A percentile compares a stretch with the other conserved stretches of the same genome.
Conservation (phyloP, 352 stramenopile species). For the Phytophthora tubulina region DNA sequence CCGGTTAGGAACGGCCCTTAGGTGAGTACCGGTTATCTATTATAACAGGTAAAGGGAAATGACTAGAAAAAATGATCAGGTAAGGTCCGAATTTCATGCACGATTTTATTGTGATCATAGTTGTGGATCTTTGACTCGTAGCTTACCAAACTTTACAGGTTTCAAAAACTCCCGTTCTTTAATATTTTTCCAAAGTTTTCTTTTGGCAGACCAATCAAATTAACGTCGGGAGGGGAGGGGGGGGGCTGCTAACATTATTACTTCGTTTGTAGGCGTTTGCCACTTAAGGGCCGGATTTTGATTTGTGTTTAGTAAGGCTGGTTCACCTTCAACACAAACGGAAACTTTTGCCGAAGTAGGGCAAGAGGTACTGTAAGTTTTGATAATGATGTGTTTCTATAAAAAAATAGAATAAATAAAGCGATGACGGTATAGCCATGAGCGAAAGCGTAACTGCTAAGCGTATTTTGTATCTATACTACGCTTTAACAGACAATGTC, state of each 20-base stretch:
- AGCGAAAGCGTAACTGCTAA: too few relatives aligned
- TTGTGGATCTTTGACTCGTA: too few relatives aligned
- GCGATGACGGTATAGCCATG: too few relatives aligned
- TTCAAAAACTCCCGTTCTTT: neutral
- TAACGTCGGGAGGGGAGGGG: neutral
- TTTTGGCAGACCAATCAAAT: neutral
- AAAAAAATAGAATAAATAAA: neutral
- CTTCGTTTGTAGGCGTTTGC: neutral
- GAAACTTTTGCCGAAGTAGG: neutral
- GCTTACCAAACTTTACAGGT: neutral
- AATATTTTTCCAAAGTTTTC: neutral
- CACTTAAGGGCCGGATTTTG: neutral
- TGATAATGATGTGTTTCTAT: neutral
- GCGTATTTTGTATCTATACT: neutral
- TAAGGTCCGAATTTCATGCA: too few relatives aligned
- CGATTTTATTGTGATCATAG: too few relatives aligned
- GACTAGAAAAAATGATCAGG: too few relatives aligned
- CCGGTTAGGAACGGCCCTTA: too few relatives aligned
- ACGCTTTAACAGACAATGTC: neutral
- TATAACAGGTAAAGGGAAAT: too few relatives aligned
- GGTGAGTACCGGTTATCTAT: too few relatives aligned
- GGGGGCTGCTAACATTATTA: neutral
- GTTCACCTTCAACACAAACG: too few relatives aligned
- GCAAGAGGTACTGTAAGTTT: neutral
- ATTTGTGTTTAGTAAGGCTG: neutral